Percentiles rank a stretch among this genome's conserved stretches.
Evolutionary conservation across 345 rosid genomes (phyloP).

Genomic region (Noccaea caerulescens): DNA sequence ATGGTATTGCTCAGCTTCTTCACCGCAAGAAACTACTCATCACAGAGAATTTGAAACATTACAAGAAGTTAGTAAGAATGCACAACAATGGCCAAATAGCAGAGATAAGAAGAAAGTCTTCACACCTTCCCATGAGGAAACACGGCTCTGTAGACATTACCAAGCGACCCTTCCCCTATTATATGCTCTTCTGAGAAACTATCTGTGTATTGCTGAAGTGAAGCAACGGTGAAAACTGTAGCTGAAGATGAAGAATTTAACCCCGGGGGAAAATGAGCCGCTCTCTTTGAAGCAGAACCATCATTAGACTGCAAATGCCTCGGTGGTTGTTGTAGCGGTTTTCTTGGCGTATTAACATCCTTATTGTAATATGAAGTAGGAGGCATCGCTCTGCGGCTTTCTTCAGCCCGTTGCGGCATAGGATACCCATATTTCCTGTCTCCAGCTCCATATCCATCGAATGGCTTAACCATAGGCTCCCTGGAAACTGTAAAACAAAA

Average conservation of each 20-base stretch:
- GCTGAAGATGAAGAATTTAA: constrained; percentile 47
- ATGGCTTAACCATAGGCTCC: constrained; percentile 48
- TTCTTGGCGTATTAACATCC: constrained; percentile 38
- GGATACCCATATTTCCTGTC: constrained; percentile 44
- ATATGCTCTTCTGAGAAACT: constrained; percentile 76
- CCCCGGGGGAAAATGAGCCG: constrained; percentile 49
- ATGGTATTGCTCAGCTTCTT: constrained; percentile 71
- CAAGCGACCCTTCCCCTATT: constrained; percentile 78
- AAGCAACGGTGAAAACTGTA: constrained; percentile 64
- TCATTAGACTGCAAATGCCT: constrained; percentile 42
- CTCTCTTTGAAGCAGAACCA: constrained; percentile 52
- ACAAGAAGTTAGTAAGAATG: constrained; percentile 18
- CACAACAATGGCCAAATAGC: constrained; percentile 7
- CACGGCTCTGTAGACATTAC: constrained; percentile 75
- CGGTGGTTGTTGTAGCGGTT: constrained; percentile 58
- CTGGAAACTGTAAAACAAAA: constrained; percentile 51
- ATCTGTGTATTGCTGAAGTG: constrained; percentile 83
- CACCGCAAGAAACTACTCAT: constrained; percentile 66
- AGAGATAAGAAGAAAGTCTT: constrained; percentile 5
- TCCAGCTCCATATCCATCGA: constrained; percentile 51
- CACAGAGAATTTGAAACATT: constrained; percentile 9
- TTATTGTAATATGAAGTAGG: constrained; percentile 44
- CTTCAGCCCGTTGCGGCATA: constrained; percentile 47
- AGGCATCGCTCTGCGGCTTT: constrained; percentile 43
- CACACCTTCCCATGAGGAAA: constrained; percentile 80